Conservation (phyloP, 2,329 filamentous ascomycete genomes). For the Tolypocladium tropicale region DNA sequence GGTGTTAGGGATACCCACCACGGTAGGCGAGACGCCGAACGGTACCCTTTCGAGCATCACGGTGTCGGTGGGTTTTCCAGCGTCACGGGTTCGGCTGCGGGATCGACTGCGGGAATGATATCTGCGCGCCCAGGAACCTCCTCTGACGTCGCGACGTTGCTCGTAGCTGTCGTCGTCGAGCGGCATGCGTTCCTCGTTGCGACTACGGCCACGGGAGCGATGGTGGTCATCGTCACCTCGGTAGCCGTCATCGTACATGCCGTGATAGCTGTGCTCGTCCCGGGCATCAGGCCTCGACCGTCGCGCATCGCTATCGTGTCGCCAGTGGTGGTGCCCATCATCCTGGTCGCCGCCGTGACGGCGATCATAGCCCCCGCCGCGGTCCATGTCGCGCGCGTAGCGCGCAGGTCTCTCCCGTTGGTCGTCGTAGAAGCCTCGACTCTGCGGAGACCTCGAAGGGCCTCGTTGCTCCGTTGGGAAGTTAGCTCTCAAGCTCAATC, state of each 20-base stretch:
- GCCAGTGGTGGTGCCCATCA: conserved; percentile 12
- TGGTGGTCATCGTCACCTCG: conserved; percentile 9
- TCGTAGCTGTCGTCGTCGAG: conserved; percentile 8
- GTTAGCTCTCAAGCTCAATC: conserved; percentile 31
- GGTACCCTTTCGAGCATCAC: conserved; percentile 46
- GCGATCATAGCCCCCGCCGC: conserved; percentile 12
- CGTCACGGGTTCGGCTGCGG: conserved; percentile 23
- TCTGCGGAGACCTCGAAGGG: conserved; percentile 32
- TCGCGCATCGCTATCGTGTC: conserved; percentile 11
- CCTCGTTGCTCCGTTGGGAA: conserved; percentile 33
- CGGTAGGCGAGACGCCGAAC: conserved; percentile 35
- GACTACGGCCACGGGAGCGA: conserved; percentile 7
- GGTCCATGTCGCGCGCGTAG: conserved; percentile 13
- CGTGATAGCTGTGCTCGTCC: conserved; percentile 22
- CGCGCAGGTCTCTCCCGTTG: conserved; percentile 16
- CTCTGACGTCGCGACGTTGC: conserved; percentile 5
- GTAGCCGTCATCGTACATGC: conserved; percentile 28
- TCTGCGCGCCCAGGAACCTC: background rate
- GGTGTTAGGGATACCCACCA: conserved; percentile 24
- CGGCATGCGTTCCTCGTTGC: conserved; percentile 10
- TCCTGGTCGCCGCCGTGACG: conserved; percentile 18
- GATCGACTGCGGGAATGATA: conserved; percentile 18
- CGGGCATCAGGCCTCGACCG: conserved; percentile 14
- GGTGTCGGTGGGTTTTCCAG: conserved; percentile 35
- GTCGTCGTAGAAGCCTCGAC: conserved; percentile 26